Base-by-base conservation (phyloP, 768 basidiomycete species). In the Leucosporidium yakuticum region DNA sequence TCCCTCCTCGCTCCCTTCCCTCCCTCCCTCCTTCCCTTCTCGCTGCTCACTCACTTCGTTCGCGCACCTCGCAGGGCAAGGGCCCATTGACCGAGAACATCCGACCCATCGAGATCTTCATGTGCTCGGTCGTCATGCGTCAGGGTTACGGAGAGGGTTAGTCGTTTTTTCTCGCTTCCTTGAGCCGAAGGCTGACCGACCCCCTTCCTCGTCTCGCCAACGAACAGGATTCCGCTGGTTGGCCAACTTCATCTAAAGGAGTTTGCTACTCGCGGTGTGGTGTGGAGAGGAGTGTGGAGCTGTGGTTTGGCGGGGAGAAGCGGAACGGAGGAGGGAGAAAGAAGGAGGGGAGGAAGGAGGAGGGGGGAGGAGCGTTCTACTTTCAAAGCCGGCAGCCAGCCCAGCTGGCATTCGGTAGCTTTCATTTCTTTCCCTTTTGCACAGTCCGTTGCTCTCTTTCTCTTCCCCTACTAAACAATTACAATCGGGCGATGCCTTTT, bases 71-170 rank as follows among this genome's bases (percentile, higher is more conserved):
- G 44, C 74, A 96, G 94, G 96, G 96, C 78, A 98, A 98, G 80
- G 90, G 96, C 49, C 95, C 93, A 68, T 85, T 99, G 77, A 89
- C 83, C 74, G 95, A 97, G 79, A 44, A 44, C 39, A 98, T 98
- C 74, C 86, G 96, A 68, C 96, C 96, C 23, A 97, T 99, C 79
- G 96, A 99, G 78, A 85, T 98, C 74, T 99, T 97, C 86, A 99
- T 99, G 96, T 97, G 94, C 83, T 98, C 96, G 20, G 96, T 99
- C 65, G 96, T 99, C 64, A 92, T 95, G 84, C 85, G 95, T 79
- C 93, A 96, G 80, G 95, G 95, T 60, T 98, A 99, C 79, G 95
- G 93, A 68, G 95, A 98, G 82, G 95, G 94, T 86, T 92, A 95
- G 62, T 69, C 34, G n/a, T n/a, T n/a, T 49, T 44, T 57, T 21